Evolutionary conservation across 257 asterid genomes (phyloP).

Genomic region (Fraxinus pennsylvanica): DNA sequence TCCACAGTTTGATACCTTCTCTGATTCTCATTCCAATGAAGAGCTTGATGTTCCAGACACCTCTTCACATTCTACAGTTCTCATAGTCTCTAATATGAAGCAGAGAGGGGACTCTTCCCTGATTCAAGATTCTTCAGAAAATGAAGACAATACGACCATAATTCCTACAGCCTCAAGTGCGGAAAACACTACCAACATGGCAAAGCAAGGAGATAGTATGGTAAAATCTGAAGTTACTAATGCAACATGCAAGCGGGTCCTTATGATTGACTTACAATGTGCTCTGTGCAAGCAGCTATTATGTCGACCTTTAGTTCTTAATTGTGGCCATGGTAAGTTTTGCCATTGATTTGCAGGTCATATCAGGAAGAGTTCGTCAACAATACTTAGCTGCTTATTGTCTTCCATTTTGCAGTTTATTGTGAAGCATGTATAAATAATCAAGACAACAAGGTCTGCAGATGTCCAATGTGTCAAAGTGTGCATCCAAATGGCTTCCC

Average conservation of each 20-base stretch:
- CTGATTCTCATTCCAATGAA: constrained; percentile 29
- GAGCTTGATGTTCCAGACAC: constrained; percentile 23
- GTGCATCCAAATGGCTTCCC: no score
- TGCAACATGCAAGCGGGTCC: constrained; percentile 32
- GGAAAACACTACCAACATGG: constrained; percentile 17
- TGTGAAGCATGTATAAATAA: no score
- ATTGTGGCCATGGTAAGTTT: constrained; percentile 71
- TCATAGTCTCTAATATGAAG: constrained; percentile 2
- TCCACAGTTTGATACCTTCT: constrained; percentile 44
- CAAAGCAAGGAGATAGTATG: constrained; percentile 19
- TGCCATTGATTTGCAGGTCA: constrained; percentile 3
- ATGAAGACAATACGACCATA: constrained; percentile 18
- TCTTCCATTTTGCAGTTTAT: constrained; percentile 31
- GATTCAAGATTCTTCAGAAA: constrained; percentile 20
- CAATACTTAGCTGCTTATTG: constrained; percentile 24
- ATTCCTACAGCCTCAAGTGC: constrained; percentile 19
- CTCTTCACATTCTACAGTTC: constrained; percentile 19
- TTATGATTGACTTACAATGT: constrained; percentile 45
- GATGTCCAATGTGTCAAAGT: no score
- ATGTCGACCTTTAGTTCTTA: constrained; percentile 65
- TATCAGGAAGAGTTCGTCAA: not conserved
- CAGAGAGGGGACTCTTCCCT: constrained; percentile 21
- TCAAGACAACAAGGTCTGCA: no score
- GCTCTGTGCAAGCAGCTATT: constrained; percentile 58
- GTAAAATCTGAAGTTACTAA: constrained; percentile 22